phyloP scores from a whole-genome alignment of 179 eudicot genomes.

The Heliamphora pulchella region DNA sequence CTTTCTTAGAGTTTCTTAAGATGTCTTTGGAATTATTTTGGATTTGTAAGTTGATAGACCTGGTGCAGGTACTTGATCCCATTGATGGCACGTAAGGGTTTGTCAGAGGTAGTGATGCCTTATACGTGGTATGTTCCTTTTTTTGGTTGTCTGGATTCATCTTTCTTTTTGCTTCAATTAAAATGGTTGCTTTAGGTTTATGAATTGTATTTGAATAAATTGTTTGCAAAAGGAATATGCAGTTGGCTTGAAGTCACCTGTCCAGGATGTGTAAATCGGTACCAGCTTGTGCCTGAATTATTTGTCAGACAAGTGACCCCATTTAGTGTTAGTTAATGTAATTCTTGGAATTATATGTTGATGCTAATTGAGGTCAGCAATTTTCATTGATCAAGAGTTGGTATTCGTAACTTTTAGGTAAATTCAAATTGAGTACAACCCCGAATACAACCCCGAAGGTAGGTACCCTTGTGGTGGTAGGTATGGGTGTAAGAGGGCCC shows the following conservation, averaged over 20 bases:
- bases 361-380: not conserved
- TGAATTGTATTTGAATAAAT: not conserved
- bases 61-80: slow-evolving; percentile 84
- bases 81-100: slow-evolving; percentile 94
- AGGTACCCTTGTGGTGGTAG: too few relatives aligned
- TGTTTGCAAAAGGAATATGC: not conserved
- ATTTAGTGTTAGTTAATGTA: too few relatives aligned
- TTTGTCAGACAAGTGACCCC: not conserved
- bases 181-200: slow-evolving; percentile 7
- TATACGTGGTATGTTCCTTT: slow-evolving; percentile 74
- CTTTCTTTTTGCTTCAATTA: slow-evolving; percentile 11
- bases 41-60: slow-evolving; percentile 2
- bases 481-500: too few relatives aligned
- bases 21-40: slow-evolving; percentile 1
- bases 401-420: not conserved
- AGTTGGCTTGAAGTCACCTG: not conserved
- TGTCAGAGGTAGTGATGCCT: slow-evolving; percentile 66
- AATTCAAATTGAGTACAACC: too few relatives aligned
- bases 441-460: too few relatives aligned
- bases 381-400: not conserved
- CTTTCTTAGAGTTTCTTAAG: slow-evolving; percentile 1
- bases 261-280: not conserved
- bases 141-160: not conserved
- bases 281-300: not conserved
- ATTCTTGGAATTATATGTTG: not conserved